Evolutionary conservation across 176 grass and related monocot species (phyloP), one percentile per base, ranked within the genome.

Genomic region (Hordeum marinum): DNA sequence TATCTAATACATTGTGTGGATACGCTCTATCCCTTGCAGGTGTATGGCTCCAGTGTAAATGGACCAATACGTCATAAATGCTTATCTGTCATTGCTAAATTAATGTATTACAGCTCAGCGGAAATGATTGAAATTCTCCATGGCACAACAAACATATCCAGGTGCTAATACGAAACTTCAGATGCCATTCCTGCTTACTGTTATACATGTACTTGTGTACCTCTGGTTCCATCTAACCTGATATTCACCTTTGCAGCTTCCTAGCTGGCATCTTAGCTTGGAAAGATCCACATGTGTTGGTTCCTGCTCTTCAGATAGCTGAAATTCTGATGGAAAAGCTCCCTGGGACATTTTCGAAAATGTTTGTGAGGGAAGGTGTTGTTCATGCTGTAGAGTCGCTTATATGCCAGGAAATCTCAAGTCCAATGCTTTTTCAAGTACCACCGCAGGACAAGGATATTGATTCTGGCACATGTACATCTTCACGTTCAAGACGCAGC

Each of bases 311-410:
- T 80, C 90, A 97, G 75, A 94, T 94, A 87, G 90, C 94, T 40
- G 92, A 97, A 74, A 88, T 88, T 85, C 68, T 97, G 41, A 97
- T 97, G 92, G 92, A 97, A 80, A 97, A 94, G 54, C 92, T 94
- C 76, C 92, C 94, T 7, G 88, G 67, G 43, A 97, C 87, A 89
- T 97, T 97, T 80, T 87, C 87, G 11, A 97, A 92, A 61, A 84
- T 92, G 69, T 97, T 97, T 90, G 90, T 97, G 64, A 92, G 94
- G 86, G 94, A 97, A 91, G 94, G 94, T 12, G 94, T 94, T 90
- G 90, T 97, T 80, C 92, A 97, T 87, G 92, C 94, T 66, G 85
- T 97, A 32, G 94, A 94, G 75, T 85, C 78, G 24, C 88, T 97
- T 35, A 91, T 97, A 80, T 89, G 82, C 50, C 55, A 63, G 20